Conservation (phyloP, 306 rosid genomes). For the Trichosanthes cucumerina region DNA sequence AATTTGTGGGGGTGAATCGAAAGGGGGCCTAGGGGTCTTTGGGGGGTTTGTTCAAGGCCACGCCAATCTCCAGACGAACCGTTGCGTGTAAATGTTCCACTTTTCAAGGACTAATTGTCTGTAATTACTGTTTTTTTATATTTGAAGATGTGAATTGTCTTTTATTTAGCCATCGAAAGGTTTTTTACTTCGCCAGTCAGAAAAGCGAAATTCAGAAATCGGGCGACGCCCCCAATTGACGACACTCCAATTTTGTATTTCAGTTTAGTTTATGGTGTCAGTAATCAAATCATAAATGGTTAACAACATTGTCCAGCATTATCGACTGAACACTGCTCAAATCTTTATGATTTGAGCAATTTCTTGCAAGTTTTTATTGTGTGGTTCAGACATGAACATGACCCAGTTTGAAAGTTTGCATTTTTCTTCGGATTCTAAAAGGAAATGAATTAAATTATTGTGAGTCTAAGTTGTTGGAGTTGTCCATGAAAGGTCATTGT, state of each 20-base stretch:
- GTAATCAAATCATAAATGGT: background rate
- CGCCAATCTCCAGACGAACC: conserved; percentile 46
- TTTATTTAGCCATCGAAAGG: conserved; percentile 1
- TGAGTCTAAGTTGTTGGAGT: background rate
- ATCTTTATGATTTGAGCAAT: background rate
- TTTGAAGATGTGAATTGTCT: conserved; percentile 2
- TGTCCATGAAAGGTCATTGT: background rate
- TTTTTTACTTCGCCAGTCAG: background rate
- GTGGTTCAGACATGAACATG: background rate
- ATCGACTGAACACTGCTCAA: background rate
- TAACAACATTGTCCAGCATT: background rate
- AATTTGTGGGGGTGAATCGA: background rate
- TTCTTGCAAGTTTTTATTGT: background rate
- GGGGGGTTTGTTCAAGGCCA: conserved; percentile 5
- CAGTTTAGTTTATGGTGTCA: background rate
- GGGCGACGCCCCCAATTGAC: background rate
- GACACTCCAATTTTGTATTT: background rate
- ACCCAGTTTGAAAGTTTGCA: background rate
- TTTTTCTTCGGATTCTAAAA: background rate
- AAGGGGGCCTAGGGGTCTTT: background rate
- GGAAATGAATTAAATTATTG: background rate
- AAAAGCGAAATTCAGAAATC: background rate
- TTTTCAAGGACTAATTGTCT: conserved; percentile 29
- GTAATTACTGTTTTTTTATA: conserved; percentile 21
- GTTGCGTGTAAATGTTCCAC: conserved; percentile 39